phyloP scores from a whole-genome alignment of 2,329 filamentous ascomycete genomes.

The Rhexocercosporidium sp. region DNA sequence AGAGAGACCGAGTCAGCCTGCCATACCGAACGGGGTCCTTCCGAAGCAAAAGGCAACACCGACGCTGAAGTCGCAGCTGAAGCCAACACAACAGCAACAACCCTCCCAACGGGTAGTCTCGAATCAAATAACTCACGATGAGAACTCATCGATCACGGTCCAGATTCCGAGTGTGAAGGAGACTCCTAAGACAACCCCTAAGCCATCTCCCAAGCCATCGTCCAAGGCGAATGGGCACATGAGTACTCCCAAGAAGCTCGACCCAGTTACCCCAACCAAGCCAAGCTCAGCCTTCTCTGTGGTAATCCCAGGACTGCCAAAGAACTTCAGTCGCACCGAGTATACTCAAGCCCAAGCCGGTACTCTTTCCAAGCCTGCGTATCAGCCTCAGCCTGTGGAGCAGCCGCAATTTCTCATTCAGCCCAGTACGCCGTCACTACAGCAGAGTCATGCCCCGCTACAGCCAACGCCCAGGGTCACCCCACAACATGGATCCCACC shows the following conservation, averaged over 20 bases:
- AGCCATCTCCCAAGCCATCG: background rate
- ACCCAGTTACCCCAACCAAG: constrained; percentile 46
- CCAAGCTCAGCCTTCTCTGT: constrained; percentile 34
- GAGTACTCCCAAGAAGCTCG: background rate
- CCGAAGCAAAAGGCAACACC: constrained; percentile 10
- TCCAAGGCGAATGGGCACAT: background rate
- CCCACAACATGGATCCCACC: constrained; percentile 8
- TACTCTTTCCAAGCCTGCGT: background rate
- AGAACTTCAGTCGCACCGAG: constrained; percentile 30
- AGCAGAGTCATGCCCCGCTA: constrained; percentile 42
- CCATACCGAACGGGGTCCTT: background rate
- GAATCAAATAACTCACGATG: constrained; percentile 21
- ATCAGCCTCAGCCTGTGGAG: background rate
- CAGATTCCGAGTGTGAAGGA: constrained; percentile 14
- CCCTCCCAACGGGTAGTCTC: constrained; percentile 3
- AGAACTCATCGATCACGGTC: constrained; percentile 28
- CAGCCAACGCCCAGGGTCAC: background rate
- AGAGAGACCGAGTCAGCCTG: constrained; percentile 26
- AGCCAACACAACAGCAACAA: constrained; percentile 17
- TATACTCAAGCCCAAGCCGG: constrained; percentile 38
- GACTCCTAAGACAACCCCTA: background rate
- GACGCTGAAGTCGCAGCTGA: constrained; percentile 29
- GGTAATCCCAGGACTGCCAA: constrained; percentile 36
- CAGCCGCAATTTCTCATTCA: constrained; percentile 3
- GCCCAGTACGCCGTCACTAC: constrained; percentile 37